These are phyloP conservation scores for Stephania japonica DNA, from an alignment of 164 flowering plant species.

Conservation along the genomic window DNA sequence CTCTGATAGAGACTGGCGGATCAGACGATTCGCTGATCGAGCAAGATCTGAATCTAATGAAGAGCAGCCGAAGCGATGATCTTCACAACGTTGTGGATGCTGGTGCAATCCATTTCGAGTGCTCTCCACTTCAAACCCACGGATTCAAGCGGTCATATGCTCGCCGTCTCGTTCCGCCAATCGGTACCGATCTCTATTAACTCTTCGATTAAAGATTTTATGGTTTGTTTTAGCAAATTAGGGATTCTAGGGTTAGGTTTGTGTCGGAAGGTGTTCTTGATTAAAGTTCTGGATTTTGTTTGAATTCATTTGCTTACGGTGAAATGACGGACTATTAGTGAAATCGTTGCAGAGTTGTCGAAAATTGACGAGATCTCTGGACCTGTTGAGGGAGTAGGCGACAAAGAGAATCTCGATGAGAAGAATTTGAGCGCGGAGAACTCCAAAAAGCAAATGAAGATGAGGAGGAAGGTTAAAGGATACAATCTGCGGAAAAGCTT, in stretches of 20 bases:
- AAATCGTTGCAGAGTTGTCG: constrained; percentile 19
- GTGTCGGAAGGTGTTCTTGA: not conserved
- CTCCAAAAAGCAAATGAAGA: constrained; percentile 51
- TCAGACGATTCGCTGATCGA: constrained; percentile 43
- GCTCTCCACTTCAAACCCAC: constrained; percentile 33
- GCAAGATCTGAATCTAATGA: constrained; percentile 2
- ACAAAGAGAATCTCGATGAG: constrained; percentile 50
- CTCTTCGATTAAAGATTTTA: not conserved
- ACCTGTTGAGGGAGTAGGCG: constrained; percentile 12
- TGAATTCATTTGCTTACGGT: too few relatives aligned
- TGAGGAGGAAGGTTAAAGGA: constrained; percentile 65
- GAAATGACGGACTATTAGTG: not conserved
- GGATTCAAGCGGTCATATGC: constrained; percentile 20
- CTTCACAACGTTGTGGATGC: not conserved
- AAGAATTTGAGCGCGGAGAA: constrained; percentile 28
- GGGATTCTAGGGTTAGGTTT: not conserved
- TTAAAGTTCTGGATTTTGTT: too few relatives aligned
- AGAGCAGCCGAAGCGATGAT: not conserved
- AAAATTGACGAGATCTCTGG: constrained; percentile 8
- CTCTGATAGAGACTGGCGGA: constrained; percentile 32
- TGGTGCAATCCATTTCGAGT: constrained; percentile 17
- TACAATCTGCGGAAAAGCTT: constrained; percentile 82
- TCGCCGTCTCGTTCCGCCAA: constrained; percentile 6
- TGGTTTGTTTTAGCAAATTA: not conserved
- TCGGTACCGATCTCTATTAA: constrained; percentile 17